Conservation (phyloP, 2,329 filamentous ascomycete genomes). For the Amphichorda felina region DNA sequence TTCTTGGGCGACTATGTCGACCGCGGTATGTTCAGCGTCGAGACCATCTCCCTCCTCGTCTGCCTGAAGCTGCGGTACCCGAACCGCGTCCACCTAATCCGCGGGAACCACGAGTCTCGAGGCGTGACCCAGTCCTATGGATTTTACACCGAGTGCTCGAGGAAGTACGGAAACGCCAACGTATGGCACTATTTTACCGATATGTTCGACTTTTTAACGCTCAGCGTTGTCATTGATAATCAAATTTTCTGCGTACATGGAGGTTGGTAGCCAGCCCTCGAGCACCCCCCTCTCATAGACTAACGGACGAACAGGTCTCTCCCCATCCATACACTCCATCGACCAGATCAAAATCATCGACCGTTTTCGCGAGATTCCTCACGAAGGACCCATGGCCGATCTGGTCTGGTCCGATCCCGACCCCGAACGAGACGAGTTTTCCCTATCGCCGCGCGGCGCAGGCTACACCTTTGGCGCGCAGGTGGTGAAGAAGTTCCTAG, state of each 20-base stretch:
- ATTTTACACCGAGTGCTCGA: constrained; percentile 95
- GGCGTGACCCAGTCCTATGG: constrained; percentile 98
- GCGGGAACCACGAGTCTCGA: constrained; percentile 94
- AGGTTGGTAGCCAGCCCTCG: constrained; percentile 30
- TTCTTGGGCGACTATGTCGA: constrained; percentile 98
- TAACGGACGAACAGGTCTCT: constrained; percentile 61
- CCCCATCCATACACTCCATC: constrained; percentile 89
- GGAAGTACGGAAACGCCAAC: constrained; percentile 96
- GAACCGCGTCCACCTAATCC: constrained; percentile 86
- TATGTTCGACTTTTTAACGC: constrained; percentile 97
- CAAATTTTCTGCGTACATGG: constrained; percentile 99
- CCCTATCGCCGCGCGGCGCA: constrained; percentile 80
- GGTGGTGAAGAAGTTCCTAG: constrained; percentile 95
- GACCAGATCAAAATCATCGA: constrained; percentile 99
- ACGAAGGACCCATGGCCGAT: constrained; percentile 99
- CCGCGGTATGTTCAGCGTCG: constrained; percentile 94
- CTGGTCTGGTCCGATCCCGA: constrained; percentile 98
- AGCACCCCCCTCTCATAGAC: not conserved
- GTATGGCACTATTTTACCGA: constrained; percentile 99
- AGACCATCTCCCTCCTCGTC: constrained; percentile 94
- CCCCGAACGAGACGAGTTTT: constrained; percentile 95
- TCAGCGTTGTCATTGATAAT: constrained; percentile 96
- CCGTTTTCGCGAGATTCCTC: constrained; percentile 94
- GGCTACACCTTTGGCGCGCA: constrained; percentile 97
- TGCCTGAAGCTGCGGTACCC: constrained; percentile 60